Evolutionary conservation across 2,329 filamentous ascomycete genomes (phyloP).

Genomic region (Karstenula rhodostoma): DNA sequence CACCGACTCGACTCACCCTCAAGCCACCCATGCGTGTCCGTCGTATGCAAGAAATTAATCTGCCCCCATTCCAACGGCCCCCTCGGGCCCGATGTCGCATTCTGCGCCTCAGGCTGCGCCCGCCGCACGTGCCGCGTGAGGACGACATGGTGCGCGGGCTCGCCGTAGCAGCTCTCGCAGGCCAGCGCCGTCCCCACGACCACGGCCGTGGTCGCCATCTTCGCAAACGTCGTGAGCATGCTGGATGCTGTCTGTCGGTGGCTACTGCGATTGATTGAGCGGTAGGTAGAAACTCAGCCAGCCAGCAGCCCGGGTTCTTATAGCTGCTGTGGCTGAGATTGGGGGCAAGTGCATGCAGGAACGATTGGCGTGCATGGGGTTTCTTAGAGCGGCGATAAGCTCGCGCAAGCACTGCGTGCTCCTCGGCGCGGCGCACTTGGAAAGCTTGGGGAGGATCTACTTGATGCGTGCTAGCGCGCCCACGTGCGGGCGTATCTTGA

Average conservation of each 20-base stretch:
- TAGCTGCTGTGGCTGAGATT: too few species aligned
- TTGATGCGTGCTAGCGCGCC: not conserved
- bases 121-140: conserved; percentile 52
- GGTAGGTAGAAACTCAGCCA: not conserved
- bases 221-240: conserved; percentile 14
- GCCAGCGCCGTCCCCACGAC: conserved; percentile 21
- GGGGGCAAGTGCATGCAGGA: conserved; percentile 5
- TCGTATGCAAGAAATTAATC: conserved; percentile 72
- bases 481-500: not conserved
- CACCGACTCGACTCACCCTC: too few species aligned
- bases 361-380: not conserved
- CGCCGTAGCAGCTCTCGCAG: conserved; percentile 52
- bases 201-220: conserved; percentile 9
- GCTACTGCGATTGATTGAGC: not conserved
- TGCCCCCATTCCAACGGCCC: conserved; percentile 67
- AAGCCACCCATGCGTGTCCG: conserved; percentile 64
- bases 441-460: conserved; percentile 3
- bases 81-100: conserved; percentile 47
- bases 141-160: conserved; percentile 49
- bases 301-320: not conserved
- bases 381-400: conserved; percentile 10
- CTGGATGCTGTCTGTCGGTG: not conserved
- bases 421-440: conserved; percentile 2
- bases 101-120: conserved; percentile 56
- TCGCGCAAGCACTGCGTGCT: conserved; percentile 2